Conservation (phyloP, 345 rosid genomes). For the Camelina sativa region DNA sequence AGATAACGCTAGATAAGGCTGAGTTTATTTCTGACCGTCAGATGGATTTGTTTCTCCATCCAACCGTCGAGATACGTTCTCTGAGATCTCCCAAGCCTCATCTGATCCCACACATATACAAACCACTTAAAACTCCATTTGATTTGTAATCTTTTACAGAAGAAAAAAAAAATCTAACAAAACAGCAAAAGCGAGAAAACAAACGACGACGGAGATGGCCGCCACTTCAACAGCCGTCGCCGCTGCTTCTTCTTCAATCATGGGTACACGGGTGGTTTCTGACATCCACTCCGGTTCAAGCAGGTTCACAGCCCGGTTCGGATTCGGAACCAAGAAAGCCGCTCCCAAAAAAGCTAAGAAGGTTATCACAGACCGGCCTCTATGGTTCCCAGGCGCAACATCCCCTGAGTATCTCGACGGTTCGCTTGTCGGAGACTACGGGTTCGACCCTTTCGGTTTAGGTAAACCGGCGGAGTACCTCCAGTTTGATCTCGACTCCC, state of each 20-base stretch:
- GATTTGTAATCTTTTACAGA: conserved; percentile 5
- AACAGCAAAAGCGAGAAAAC: not conserved
- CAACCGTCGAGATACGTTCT: conserved; percentile 20
- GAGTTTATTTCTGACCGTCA: conserved; percentile 29
- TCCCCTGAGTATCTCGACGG: conserved; percentile 80
- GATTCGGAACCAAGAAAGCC: conserved; percentile 45
- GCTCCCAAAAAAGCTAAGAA: conserved; percentile 40
- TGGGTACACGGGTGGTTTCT: conserved; percentile 49
- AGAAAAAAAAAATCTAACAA: conserved; percentile 11
- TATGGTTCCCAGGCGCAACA: conserved; percentile 72
- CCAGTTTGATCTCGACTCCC: conserved; percentile 71
- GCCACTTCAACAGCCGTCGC: conserved; percentile 51
- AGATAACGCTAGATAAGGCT: conserved; percentile 40
- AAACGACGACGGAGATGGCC: conserved; percentile 1
- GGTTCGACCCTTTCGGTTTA: conserved; percentile 81
- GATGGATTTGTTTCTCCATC: conserved; percentile 42
- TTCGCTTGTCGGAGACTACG: conserved; percentile 71
- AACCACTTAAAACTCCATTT: conserved; percentile 26
- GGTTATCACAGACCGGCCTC: conserved; percentile 47
- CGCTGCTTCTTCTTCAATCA: conserved; percentile 56
- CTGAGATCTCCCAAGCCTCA: conserved; percentile 32
- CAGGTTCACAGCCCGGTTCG: conserved; percentile 60
- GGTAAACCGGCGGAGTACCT: conserved; percentile 82
- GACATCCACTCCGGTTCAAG: conserved; percentile 38
- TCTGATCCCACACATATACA: conserved; percentile 18